These are phyloP conservation scores for Boletus patriciae DNA, from an alignment of 768 basidiomycete genomes.

Conservation along the genomic window DNA sequence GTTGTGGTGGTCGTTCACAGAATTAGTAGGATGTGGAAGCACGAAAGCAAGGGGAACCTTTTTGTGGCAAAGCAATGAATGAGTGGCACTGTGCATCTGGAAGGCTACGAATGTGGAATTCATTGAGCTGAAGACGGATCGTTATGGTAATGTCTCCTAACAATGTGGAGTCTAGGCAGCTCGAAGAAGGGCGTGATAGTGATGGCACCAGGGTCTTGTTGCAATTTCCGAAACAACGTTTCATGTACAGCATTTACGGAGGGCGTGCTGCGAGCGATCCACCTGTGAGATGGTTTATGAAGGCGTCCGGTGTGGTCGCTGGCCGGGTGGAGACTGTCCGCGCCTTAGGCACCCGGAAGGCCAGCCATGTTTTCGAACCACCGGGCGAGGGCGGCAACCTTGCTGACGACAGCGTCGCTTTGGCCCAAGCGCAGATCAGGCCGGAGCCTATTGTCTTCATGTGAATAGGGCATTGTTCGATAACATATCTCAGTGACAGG, in stretches of 20 bases:
- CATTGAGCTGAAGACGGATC: constrained; percentile 8
- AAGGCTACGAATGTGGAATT: constrained; percentile 13
- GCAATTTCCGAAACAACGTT: constrained; percentile 29
- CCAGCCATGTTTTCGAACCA: constrained; percentile 82
- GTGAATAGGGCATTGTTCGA: constrained; percentile 67
- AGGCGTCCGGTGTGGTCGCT: constrained; percentile 13
- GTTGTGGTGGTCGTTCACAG: constrained; percentile 18
- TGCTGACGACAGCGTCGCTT: constrained; percentile 67
- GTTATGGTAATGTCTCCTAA: constrained; percentile 17
- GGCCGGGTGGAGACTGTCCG: constrained; percentile 12
- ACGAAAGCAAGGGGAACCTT: constrained; percentile 11
- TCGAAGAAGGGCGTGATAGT: constrained; percentile 21
- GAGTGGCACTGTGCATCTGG: constrained; percentile 7
- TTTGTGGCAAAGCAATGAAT: constrained; percentile 19
- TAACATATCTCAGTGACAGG: constrained; percentile 71
- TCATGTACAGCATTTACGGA: constrained; percentile 25
- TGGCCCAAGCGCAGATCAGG: constrained; percentile 72
- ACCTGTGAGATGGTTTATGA: constrained; percentile 2
- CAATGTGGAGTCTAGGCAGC: constrained; percentile 14
- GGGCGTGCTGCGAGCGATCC: constrained; percentile 14
- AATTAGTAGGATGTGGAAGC: constrained; percentile 13
- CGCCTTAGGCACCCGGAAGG: constrained; percentile 32
- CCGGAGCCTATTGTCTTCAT: constrained; percentile 57
- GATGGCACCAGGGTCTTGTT: constrained; percentile 13
- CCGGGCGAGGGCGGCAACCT: constrained; percentile 59